phyloP scores from a whole-genome alignment of 2,329 filamentous ascomycete species.

The Fusarium setosum region DNA sequence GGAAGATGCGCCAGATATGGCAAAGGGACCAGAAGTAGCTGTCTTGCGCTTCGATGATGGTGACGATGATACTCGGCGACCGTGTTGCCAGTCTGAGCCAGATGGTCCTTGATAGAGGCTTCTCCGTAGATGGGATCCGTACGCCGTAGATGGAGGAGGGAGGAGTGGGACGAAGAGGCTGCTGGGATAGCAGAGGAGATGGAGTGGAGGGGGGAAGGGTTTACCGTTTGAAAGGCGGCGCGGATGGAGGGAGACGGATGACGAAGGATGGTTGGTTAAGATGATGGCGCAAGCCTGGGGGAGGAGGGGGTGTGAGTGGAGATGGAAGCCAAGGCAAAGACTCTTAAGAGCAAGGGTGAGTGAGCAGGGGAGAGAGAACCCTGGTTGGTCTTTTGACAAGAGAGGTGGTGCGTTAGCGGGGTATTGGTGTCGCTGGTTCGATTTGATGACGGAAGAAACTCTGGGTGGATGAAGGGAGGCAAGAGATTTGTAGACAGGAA shows the following conservation, averaged over 20 bases:
- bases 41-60: slow-evolving; percentile 14
- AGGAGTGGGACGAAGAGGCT: slow-evolving; percentile 39
- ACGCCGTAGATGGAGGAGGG: slow-evolving; percentile 33
- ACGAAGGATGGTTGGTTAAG: slow-evolving; percentile 49
- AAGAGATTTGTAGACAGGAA: slow-evolving; percentile 10
- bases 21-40: slow-evolving; percentile 17
- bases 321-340: slow-evolving; percentile 31
- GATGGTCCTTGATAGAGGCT: slow-evolving; percentile 32
- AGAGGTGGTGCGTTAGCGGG: slow-evolving; percentile 26
- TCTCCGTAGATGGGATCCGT: slow-evolving; percentile 33
- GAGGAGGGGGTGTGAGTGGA: slow-evolving; percentile 27
- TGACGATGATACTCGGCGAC: slow-evolving; percentile 30
- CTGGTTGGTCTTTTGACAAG: slow-evolving; percentile 21
- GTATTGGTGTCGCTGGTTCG: too few species aligned
- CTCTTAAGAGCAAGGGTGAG: slow-evolving; percentile 33
- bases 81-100: slow-evolving; percentile 20
- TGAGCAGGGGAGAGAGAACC: slow-evolving; percentile 26
- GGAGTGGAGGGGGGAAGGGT: slow-evolving; percentile 35
- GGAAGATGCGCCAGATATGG: background rate
- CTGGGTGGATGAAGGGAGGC: background rate
- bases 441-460: background rate
- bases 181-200: slow-evolving; percentile 37
- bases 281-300: slow-evolving; percentile 45
- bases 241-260: slow-evolving; percentile 47
- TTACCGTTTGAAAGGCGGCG: slow-evolving; percentile 43